These are phyloP conservation scores for Aureobasidium sp. DNA, from an alignment of 2,329 filamentous ascomycete genomes.

Conservation along the genomic window DNA sequence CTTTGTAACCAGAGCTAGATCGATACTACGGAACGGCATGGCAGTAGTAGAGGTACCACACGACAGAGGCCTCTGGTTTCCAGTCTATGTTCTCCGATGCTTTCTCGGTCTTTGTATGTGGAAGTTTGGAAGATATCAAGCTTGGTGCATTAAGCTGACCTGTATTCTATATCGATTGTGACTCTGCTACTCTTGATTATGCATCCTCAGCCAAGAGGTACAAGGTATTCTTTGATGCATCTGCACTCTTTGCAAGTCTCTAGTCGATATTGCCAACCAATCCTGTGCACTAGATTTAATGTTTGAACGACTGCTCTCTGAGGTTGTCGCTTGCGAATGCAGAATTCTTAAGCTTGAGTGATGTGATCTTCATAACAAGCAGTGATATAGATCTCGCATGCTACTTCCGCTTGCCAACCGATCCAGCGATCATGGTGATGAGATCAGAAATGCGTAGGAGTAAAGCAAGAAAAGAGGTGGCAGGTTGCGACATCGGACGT, in stretches of 20 bases:
- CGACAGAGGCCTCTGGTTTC: neutral
- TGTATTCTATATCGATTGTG: too few relatives aligned
- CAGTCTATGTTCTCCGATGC: too few relatives aligned
- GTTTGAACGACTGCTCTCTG: neutral
- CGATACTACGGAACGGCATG: too few relatives aligned
- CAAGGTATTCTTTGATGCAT: neutral
- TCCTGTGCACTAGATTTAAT: neutral
- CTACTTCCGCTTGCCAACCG: neutral
- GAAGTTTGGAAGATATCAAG: too few relatives aligned
- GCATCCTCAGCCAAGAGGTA: neutral
- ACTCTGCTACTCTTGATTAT: too few relatives aligned
- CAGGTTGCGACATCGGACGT: neutral
- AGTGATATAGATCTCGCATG: neutral
- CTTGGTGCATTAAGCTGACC: too few relatives aligned
- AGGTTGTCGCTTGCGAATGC: neutral
- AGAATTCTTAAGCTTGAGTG: neutral
- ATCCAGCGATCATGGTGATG: neutral
- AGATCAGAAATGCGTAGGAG: conserved; percentile 3
- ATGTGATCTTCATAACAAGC: neutral
- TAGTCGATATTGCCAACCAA: too few relatives aligned
- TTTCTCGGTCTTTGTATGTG: too few relatives aligned
- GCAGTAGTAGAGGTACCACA: neutral
- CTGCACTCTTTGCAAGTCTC: neutral
- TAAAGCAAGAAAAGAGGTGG: neutral
- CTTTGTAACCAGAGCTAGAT: conserved; percentile 22